Base-by-base conservation (phyloP, 2,329 filamentous ascomycete species). In the Cucurbitaria berberidis region DNA sequence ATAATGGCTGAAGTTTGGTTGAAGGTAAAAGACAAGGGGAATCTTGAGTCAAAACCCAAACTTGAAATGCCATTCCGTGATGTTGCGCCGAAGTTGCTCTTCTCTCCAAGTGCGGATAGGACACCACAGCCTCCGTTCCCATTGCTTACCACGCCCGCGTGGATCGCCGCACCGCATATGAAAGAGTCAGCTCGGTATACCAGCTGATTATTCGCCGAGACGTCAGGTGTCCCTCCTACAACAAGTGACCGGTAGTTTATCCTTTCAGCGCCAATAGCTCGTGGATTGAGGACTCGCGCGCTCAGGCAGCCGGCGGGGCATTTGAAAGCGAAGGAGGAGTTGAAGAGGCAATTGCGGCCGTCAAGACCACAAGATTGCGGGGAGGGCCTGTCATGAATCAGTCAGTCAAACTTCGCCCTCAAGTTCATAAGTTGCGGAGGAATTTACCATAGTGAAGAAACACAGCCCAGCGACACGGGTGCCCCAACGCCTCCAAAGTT, bases 401-500 rank as follows among this genome's bases (percentile, higher is more conserved):
- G 32, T 66, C 39, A 62, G 55, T 30, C 32, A 16, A 18, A 18
- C 3, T 13, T 22, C 9, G 18, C 5, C 7, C 13, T 35, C 21
- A 16, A 24, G 15, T 15, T 35, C 15, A 6, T 18, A 10, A 7
- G 42, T n/a, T 22, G 18, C n/a, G 7, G 18, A 8, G 8, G 6
- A 35, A 51, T 67, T 11, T 78, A 81, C 89, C 89, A 95, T 68
- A 89, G 89, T 7, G 84, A 82, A 42, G 82, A 79, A 15, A 83
- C 82, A 72, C 90, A 95, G 13, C 84, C 80, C 46, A 93, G 83
- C 53, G 81, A 80, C 41, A 82, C 79, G 0, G 89, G 89, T 41
- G 77, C 78, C n/a, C 89, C 89, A 77, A 86, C 89, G 38, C 84
- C 86, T n/a, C 80, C 81, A 45, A 93, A 82, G 59, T 89, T 83